Evolutionary conservation across 495 filamentous ascomycete genomes (phyloP), one percentile per base, ranked within the genome.

Genomic region (Xylaria sp.): DNA sequence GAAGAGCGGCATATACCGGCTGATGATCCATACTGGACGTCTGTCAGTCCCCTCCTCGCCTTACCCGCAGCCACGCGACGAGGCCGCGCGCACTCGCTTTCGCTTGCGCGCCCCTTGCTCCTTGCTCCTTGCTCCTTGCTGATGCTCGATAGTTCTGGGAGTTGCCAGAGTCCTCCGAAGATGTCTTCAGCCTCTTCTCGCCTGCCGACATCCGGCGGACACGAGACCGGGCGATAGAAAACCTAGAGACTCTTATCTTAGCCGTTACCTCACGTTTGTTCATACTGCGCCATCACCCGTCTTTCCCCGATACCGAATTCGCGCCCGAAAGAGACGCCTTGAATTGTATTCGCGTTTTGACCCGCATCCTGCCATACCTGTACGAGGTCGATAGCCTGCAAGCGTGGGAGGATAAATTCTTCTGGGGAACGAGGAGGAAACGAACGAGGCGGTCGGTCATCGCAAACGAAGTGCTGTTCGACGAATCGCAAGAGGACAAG

Each of bases 161-260:
- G 82, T 91, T 99, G 29, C 96, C 97, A 72, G 97, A 98, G 81
- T 94, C 94, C 17, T 88, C 93, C 44, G 96, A 98, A 72, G 96
- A 99, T 83, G 90, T 98, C 76, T 98, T 98, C 85, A 97, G 93
- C 73, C 89, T 99, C 65, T 99, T 98, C 82, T 93, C 95, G 58
- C 91, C 95, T 12, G 89, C 92, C 43, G 96, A 99, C 81, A 95
- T 99, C 67, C 92, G 97, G 67, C 90, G 95, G 72, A 94, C 94
- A 44, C 88, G 95, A 74, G 96, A 98, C 79, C 87, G 89, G 75
- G 90, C 95, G 35, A 85, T 96, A 52, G 88, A 91, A 79, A 99
- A 99, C 79, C 88, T 98, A 68, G 95, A 98, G 82, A 97, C 94
- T 7, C 86, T 99, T 53, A 87, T 98, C 59, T 85, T 93, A 14